Percentiles rank a stretch among this genome's conserved stretches.
Conservation (phyloP, 805 yeast genomes). For the Candida endomychidarum region DNA sequence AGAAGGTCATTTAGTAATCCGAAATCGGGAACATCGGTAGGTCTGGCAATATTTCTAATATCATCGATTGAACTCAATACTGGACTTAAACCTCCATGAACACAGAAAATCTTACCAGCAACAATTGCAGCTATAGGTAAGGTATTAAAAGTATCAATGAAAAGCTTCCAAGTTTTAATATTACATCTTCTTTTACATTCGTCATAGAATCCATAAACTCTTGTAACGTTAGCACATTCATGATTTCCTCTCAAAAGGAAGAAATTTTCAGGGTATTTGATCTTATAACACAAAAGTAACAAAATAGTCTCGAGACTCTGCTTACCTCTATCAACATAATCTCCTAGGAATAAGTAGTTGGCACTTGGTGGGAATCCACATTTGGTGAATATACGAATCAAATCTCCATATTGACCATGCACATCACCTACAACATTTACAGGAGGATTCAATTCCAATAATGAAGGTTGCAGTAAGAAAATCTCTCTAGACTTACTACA, state of each 20-base stretch:
- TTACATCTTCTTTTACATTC: conserved; percentile 95
- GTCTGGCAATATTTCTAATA: conserved; percentile 70
- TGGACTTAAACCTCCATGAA: conserved; percentile 83
- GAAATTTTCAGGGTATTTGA: conserved; percentile 95
- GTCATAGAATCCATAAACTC: conserved; percentile 96
- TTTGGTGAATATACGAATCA: conserved; percentile 85
- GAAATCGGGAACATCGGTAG: conserved; percentile 84
- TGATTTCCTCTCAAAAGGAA: conserved; percentile 93
- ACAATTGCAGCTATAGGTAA: conserved; percentile 94
- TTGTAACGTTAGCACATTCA: conserved; percentile 94
- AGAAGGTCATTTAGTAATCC: conserved; percentile 74
- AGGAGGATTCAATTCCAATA: conserved; percentile 82
- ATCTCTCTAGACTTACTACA: conserved; percentile 89
- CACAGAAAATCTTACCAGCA: conserved; percentile 91
- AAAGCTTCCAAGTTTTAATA: conserved; percentile 89
- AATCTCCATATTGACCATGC: conserved; percentile 94
- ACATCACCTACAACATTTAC: conserved; percentile 91
- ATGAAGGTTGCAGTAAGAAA: conserved; percentile 84
- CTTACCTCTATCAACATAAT: conserved; percentile 96
- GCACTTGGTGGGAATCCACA: conserved; percentile 97
- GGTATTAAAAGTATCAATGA: conserved; percentile 93
- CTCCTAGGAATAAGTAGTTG: conserved; percentile 90
- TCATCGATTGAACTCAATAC: conserved; percentile 72
- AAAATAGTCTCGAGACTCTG: conserved; percentile 92
- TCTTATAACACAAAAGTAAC: conserved; percentile 84